Conservation (phyloP, 2,329 filamentous ascomycete species). For the Calonectria pauciramosa region DNA sequence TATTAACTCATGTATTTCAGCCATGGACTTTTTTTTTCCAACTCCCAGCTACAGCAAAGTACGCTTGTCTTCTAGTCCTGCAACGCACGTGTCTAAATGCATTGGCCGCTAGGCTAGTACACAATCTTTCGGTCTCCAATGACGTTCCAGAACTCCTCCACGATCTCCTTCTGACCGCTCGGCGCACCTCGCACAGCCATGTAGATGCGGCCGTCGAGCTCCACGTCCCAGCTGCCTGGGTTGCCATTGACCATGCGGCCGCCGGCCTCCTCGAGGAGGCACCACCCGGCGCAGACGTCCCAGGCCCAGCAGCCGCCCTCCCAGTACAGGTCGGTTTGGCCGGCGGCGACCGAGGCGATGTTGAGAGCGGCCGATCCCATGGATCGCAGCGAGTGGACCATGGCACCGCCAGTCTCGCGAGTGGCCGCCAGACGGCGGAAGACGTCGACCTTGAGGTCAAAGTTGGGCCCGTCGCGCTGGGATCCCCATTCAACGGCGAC, state of each 20-base stretch:
- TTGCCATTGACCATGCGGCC: constrained; percentile 81
- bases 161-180: constrained; percentile 70
- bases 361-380: constrained; percentile 83
- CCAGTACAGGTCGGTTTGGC: constrained; percentile 82
- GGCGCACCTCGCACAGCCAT: constrained; percentile 73
- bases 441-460: constrained; percentile 75
- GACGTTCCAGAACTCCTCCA: constrained; percentile 75
- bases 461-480: constrained; percentile 78
- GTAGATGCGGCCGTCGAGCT: constrained; percentile 72
- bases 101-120: constrained; percentile 50
- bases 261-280: constrained; percentile 80
- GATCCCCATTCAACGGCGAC: constrained; percentile 82
- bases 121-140: constrained; percentile 68
- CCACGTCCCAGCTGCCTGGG: constrained; percentile 77
- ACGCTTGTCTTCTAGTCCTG: background rate
- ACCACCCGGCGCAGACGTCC: constrained; percentile 88
- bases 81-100: background rate
- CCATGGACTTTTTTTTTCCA: background rate
- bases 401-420: constrained; percentile 75
- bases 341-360: constrained; percentile 78
- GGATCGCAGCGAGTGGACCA: constrained; percentile 82
- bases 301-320: constrained; percentile 88
- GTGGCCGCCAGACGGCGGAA: constrained; percentile 72
- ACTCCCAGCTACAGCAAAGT: no score
- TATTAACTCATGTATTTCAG: background rate